A percentile compares a stretch with the other conserved stretches of the same genome.
Evolutionary conservation across 2,329 filamentous ascomycete genomes (phyloP).

Genomic region (Cyanodermella asteris): DNA sequence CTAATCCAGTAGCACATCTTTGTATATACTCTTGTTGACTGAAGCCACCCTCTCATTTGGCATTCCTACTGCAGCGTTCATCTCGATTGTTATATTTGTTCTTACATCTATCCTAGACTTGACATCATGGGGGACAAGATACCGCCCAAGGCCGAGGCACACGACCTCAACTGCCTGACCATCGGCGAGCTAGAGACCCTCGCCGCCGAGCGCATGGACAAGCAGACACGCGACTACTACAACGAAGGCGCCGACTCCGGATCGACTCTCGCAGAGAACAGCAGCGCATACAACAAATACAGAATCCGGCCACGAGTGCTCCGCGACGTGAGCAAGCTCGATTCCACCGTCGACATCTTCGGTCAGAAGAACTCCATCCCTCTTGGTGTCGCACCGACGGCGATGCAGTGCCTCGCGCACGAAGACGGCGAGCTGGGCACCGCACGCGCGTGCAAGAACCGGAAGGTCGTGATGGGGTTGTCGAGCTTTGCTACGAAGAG

Average conservation of each 20-base stretch:
- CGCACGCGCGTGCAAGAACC: slow-evolving; percentile 22
- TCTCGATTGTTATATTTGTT: too few relatives aligned
- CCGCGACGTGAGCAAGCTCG: slow-evolving; percentile 15
- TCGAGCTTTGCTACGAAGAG: slow-evolving; percentile 24
- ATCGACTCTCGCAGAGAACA: slow-evolving; percentile 10
- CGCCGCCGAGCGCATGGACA: slow-evolving; percentile 13
- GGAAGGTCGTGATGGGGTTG: slow-evolving; percentile 25
- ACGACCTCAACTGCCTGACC: slow-evolving; percentile 21
- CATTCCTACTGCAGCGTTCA: too few relatives aligned
- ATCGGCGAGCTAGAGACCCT: slow-evolving; percentile 18
- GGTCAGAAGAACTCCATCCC: slow-evolving; percentile 25
- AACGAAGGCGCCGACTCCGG: slow-evolving; percentile 30
- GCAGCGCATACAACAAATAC: slow-evolving; percentile 15
- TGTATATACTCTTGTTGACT: too few relatives aligned
- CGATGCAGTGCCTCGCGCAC: slow-evolving; percentile 31
- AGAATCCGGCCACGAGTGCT: slow-evolving; percentile 18
- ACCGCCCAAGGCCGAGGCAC: too few relatives aligned
- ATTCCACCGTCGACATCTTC: slow-evolving; percentile 23
- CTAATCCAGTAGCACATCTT: too few relatives aligned
- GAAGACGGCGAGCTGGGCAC: slow-evolving; percentile 29
- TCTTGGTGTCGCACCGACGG: slow-evolving; percentile 31
- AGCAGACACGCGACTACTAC: slow-evolving; percentile 25
- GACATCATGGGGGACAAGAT: too few relatives aligned
- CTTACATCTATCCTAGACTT: too few relatives aligned
- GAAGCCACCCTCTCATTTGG: too few relatives aligned